phyloP scores from a whole-genome alignment of 1,284 basidiomycete genomes.

The Xerocomus minutiporus region DNA sequence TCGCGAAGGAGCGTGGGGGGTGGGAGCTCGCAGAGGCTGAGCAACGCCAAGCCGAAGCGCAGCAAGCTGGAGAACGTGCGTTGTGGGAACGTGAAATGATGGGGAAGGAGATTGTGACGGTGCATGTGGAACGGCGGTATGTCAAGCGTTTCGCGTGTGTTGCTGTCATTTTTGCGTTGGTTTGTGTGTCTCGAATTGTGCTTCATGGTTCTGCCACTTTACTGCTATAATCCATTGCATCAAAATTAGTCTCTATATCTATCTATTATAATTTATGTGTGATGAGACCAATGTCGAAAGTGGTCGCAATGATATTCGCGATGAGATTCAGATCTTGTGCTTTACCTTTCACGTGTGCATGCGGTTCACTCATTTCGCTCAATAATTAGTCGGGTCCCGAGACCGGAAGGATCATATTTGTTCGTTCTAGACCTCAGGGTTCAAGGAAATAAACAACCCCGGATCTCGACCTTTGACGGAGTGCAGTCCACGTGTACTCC shows the following conservation, averaged over 20 bases:
- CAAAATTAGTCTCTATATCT: neutral
- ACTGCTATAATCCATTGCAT: neutral
- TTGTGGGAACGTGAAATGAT: conserved; percentile 12
- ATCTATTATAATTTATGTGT: conserved; percentile 6
- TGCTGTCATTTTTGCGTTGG: conserved; percentile 15
- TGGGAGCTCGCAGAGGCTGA: conserved; percentile 13
- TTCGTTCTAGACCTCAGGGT: neutral
- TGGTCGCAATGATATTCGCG: neutral
- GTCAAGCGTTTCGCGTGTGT: conserved; percentile 11
- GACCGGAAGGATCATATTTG: conserved; percentile 1
- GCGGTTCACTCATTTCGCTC: neutral
- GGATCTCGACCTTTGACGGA: neutral
- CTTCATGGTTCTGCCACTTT: conserved; percentile 5
- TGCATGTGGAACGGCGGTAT: neutral
- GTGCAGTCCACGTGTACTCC: conserved; percentile 2
- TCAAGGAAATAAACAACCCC: neutral
- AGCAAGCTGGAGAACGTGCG: conserved; percentile 14
- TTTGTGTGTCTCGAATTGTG: conserved; percentile 16
- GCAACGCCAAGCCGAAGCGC: conserved; percentile 12
- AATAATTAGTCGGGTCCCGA: neutral
- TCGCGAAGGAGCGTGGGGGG: conserved; percentile 12
- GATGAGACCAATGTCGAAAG: neutral
- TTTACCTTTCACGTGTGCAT: no score
- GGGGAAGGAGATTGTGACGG: conserved; percentile 6
- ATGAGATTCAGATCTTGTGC: neutral